Evolutionary conservation across 2,329 filamentous ascomycete species (phyloP).

Genomic region (Sarocladium brachiariae): DNA sequence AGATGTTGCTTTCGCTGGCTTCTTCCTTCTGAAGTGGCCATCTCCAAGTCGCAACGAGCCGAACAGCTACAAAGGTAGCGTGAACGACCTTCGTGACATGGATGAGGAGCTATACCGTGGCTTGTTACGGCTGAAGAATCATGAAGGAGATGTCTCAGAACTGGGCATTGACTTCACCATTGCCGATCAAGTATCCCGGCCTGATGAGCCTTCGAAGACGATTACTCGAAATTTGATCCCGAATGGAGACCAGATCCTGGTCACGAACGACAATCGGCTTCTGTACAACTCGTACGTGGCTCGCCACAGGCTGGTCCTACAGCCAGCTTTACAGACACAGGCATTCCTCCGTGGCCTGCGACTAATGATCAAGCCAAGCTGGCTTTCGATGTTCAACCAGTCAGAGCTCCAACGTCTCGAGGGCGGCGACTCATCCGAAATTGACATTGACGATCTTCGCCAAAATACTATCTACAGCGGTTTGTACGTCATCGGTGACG

Average conservation of each 20-base stretch:
- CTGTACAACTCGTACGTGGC: constrained; percentile 94
- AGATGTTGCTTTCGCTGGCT: constrained; percentile 86
- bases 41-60: constrained; percentile 58
- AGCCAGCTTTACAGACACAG: constrained; percentile 73
- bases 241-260: constrained; percentile 66
- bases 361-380: constrained; percentile 81
- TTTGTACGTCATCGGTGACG: constrained; percentile 83
- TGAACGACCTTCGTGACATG: constrained; percentile 89
- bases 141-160: constrained; percentile 61
- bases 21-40: constrained; percentile 95
- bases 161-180: constrained; percentile 86
- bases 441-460: constrained; percentile 81
- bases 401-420: constrained; percentile 89
- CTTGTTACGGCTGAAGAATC: constrained; percentile 76
- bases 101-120: constrained; percentile 89
- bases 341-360: constrained; percentile 84
- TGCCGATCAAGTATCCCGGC: constrained; percentile 55
- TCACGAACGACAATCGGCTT: constrained; percentile 87
- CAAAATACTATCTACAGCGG: constrained; percentile 82
- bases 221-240: constrained; percentile 70
- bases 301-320: constrained; percentile 74
- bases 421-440: constrained; percentile 76
- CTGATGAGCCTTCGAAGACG: constrained; percentile 45
- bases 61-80: constrained; percentile 76
- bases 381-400: constrained; percentile 99